Percentiles rank a stretch among this genome's conserved stretches.
phyloP scores from a whole-genome alignment of 2,329 filamentous ascomycete genomes.

The Colletotrichum eleusines region DNA sequence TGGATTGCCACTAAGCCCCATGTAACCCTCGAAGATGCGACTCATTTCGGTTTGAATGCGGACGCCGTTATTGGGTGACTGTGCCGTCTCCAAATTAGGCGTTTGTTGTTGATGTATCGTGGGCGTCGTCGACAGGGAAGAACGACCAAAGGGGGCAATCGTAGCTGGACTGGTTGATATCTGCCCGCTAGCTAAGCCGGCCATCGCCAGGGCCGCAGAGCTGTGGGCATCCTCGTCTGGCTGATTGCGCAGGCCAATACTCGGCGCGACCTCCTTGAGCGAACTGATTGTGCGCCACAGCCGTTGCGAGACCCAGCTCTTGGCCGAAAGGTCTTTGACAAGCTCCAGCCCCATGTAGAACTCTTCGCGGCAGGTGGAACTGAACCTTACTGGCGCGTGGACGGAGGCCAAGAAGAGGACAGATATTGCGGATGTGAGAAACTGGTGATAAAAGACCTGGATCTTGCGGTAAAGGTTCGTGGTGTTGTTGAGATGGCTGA shows the following conservation, averaged over 20 bases:
- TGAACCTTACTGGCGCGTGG: slow-evolving; percentile 80
- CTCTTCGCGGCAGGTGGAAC: slow-evolving; percentile 75
- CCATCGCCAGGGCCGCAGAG: slow-evolving; percentile 66
- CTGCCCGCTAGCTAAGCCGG: slow-evolving; percentile 62
- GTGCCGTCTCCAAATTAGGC: slow-evolving; percentile 23
- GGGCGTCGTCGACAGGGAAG: slow-evolving; percentile 45
- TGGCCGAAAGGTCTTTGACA: slow-evolving; percentile 77
- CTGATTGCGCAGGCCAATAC: slow-evolving; percentile 70
- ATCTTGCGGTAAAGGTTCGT: slow-evolving; percentile 78
- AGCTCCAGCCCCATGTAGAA: slow-evolving; percentile 84
- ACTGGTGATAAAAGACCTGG: slow-evolving; percentile 85
- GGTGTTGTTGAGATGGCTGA: slow-evolving; percentile 78
- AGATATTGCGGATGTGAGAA: slow-evolving; percentile 79
- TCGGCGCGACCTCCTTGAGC: slow-evolving; percentile 78
- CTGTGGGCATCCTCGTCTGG: slow-evolving; percentile 63
- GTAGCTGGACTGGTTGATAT: slow-evolving; percentile 42
- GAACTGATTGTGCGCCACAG: slow-evolving; percentile 80
- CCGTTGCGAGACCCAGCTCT: slow-evolving; percentile 78
- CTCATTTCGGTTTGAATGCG: slow-evolving; percentile 68
- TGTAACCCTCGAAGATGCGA: slow-evolving; percentile 57
- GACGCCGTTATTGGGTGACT: slow-evolving; percentile 55
- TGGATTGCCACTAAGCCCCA: slow-evolving; percentile 52
- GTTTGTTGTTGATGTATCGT: slow-evolving; percentile 33
- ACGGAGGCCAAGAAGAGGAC: slow-evolving; percentile 82
- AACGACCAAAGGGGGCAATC: slow-evolving; percentile 47